Conservation (phyloP, 2,329 filamentous ascomycete genomes). For the Coccinonectria pachysandricola region DNA sequence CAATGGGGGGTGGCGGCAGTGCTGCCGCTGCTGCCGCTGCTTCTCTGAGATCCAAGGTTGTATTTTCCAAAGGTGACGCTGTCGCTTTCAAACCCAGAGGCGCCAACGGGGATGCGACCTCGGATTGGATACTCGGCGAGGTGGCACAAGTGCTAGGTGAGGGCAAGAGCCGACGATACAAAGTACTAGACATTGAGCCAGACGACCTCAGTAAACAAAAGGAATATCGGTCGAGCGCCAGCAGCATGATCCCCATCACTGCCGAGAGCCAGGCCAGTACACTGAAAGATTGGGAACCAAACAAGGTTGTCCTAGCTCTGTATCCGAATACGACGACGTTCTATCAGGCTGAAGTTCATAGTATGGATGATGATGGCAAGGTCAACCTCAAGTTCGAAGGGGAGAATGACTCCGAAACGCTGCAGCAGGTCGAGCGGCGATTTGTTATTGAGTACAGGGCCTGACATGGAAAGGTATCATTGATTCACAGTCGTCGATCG, state of each 20-base stretch:
- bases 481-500: too few species aligned
- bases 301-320: constrained; percentile 64
- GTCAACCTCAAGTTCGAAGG: constrained; percentile 69
- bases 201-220: constrained; percentile 58
- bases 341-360: constrained; percentile 74
- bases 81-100: constrained; percentile 56
- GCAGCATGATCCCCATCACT: constrained; percentile 69
- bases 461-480: too few species aligned
- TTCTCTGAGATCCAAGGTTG: constrained; percentile 37
- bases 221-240: constrained; percentile 61
- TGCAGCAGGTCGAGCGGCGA: constrained; percentile 64
- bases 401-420: constrained; percentile 61
- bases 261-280: constrained; percentile 36
- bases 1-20: constrained; percentile 28
- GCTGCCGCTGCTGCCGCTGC: constrained; percentile 12
- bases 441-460: constrained; percentile 64
- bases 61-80: constrained; percentile 51
- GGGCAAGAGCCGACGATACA: constrained; percentile 67
- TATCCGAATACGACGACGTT: constrained; percentile 82
- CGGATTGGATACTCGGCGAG: constrained; percentile 66
- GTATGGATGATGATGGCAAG: constrained; percentile 45
- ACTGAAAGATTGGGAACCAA: constrained; percentile 51
- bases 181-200: constrained; percentile 70
- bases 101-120: constrained; percentile 33
- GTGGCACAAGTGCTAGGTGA: constrained; percentile 68